Conservation (phyloP, 208 protist genomes). For the Phytomonas serpens region DNA sequence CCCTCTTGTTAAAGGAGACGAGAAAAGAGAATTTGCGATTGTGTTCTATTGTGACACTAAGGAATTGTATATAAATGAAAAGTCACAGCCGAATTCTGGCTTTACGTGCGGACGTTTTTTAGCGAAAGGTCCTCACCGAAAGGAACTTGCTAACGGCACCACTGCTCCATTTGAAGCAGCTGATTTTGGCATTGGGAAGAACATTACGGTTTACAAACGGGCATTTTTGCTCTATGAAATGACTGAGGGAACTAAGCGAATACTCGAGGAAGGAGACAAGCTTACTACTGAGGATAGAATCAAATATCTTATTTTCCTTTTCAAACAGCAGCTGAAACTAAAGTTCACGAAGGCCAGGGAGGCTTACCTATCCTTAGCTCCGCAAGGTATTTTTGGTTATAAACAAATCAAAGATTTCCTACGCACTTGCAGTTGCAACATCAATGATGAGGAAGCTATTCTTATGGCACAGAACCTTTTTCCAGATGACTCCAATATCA, state of each 20-base stretch:
- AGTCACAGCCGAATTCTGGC: conserved; percentile 72
- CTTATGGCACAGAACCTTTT: conserved; percentile 69
- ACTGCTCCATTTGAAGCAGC: conserved; percentile 45
- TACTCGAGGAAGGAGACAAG: conserved; percentile 61
- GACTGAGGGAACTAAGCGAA: conserved; percentile 56
- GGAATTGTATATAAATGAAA: conserved; percentile 84
- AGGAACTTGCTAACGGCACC: conserved; percentile 52
- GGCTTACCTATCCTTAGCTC: conserved; percentile 64
- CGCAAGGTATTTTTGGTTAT: conserved; percentile 69
- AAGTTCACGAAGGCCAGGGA: conserved; percentile 68
- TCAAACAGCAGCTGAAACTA: conserved; percentile 77
- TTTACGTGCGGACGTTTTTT: conserved; percentile 89
- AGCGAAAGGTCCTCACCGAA: conserved; percentile 59
- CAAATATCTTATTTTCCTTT: conserved; percentile 54
- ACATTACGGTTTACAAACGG: conserved; percentile 60
- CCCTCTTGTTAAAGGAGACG: conserved; percentile 60
- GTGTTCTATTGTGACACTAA: conserved; percentile 85
- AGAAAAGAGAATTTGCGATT: conserved; percentile 78
- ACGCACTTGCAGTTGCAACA: conserved; percentile 68
- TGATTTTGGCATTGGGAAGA: conserved; percentile 74
- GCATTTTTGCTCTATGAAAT: conserved; percentile 68
- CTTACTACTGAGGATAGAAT: conserved; percentile 46
- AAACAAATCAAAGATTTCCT: conserved; percentile 78
- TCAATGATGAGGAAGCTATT: conserved; percentile 77
- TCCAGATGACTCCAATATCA: conserved; percentile 48